Percentiles rank a stretch among this genome's conserved stretches.
phyloP scores from a whole-genome alignment of 2,329 filamentous ascomycete species.

The Exophiala oligosperma region DNA sequence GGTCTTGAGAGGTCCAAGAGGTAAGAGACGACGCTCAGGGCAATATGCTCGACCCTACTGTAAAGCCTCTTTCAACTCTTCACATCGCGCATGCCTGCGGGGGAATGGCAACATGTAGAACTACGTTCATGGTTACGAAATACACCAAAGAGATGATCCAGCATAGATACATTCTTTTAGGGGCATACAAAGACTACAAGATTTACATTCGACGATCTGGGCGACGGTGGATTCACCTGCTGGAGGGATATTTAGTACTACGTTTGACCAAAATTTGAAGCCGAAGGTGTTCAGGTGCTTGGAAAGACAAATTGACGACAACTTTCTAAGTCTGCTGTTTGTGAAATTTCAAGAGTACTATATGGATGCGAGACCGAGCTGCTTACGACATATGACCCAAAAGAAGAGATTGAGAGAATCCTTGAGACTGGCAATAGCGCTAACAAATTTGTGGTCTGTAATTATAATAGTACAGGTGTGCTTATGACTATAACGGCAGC shows the following conservation, averaged over 20 bases:
- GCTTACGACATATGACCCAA: not conserved
- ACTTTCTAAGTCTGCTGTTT: not conserved
- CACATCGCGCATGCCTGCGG: not conserved
- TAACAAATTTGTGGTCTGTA: not conserved
- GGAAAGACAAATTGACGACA: not conserved
- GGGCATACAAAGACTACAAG: not conserved
- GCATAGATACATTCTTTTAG: not conserved
- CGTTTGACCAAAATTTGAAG: not conserved
- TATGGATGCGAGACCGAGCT: not conserved
- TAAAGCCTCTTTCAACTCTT: conserved; percentile 7
- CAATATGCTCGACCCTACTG: conserved; percentile 1
- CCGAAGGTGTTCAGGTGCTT: not conserved
- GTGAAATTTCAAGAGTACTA: not conserved
- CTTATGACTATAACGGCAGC: not conserved
- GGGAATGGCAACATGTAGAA: not conserved
- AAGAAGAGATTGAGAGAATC: not conserved
- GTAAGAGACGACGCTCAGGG: conserved; percentile 1
- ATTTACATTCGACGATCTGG: not conserved
- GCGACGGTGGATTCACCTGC: not conserved
- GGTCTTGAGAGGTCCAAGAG: conserved; percentile 45
- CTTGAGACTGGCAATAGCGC: not conserved
- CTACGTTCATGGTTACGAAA: conserved; percentile 7
- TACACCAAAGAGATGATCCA: conserved; percentile 4
- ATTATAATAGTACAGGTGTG: not conserved
- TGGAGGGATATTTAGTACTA: not conserved